Base-by-base conservation (phyloP, 768 basidiomycete species). In the Suillus clintonianus region DNA sequence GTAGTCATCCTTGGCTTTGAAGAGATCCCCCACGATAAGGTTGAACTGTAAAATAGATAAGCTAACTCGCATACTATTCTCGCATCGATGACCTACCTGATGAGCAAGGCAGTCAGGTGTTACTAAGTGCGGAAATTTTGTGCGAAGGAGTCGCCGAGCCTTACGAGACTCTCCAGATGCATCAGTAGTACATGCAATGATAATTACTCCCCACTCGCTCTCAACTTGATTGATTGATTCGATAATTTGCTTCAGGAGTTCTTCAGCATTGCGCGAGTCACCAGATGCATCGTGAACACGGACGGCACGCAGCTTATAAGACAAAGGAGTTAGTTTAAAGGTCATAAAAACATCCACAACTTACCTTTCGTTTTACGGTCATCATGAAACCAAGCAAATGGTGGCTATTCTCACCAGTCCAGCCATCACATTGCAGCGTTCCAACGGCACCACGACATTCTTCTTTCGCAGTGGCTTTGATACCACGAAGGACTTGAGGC, bases 21-120 rank as follows among this genome's bases (percentile, higher is more conserved):
- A 78, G 58, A 76, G 79, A 55, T 82, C 71, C 1, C 77, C 74
- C 37, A 81, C 74, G 39, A 82, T 68, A 4, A 82, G 75, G 64
- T 81, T 80, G 19, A 78, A 69, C 78, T 80, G 65, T 66, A 63
- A 61, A 67, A 61, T 10, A 41, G n/a, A 15, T 64, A 64, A 39
- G 30, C 19, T 24, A 14, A 5, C 37, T 58, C 37, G 17, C 19
- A 32, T 27, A 19, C 15, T 30, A 30, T 43, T 57, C n/a, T 15
- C 5, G 5, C 17, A 55, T 48, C n/a, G 42, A 57, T 19, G 22
- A 66, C 63, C 5, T 63, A 80, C 79, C 70, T 81, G 79, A 67
- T 81, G 79, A 2, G 75, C 71, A 60, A 74, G 76, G 59, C 79
- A 81, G 60, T 78, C 74, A 10, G 69, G 73, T 0, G 68, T 64